A percentile compares a stretch with the other conserved stretches of the same genome.
These are phyloP conservation scores for Malus hybrid DNA, from an alignment of 331 rosid genomes.

Conservation along the genomic window DNA sequence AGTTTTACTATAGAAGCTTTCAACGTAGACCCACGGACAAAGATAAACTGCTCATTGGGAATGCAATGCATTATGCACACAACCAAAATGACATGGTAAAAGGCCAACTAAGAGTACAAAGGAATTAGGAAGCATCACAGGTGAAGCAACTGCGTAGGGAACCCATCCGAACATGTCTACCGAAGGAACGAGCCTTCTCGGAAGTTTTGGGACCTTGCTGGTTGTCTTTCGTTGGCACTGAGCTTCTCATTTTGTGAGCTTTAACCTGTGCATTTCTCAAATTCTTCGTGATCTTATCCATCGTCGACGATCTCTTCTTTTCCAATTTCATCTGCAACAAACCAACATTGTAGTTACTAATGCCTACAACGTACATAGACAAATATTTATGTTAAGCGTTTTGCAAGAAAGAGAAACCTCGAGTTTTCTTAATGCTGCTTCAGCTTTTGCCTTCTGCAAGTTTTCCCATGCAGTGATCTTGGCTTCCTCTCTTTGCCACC, in stretches of 20 bases:
- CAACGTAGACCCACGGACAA: no score
- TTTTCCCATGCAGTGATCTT: constrained; percentile 88
- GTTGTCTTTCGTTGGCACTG: constrained; percentile 7
- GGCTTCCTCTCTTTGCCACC: constrained; percentile 75
- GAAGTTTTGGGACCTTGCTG: constrained; percentile 23
- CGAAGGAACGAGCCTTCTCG: constrained; percentile 15
- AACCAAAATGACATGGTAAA: background rate
- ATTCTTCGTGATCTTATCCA: constrained; percentile 71
- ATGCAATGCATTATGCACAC: no score
- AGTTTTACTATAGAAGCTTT: no score
- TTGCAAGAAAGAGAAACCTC: constrained; percentile 41
- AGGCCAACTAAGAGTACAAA: background rate
- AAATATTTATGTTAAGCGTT: background rate
- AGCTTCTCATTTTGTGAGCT: constrained; percentile 70
- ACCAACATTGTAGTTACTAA: background rate
- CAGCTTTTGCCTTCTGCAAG: constrained; percentile 85
- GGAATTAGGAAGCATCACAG: constrained; percentile 17
- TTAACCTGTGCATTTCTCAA: constrained; percentile 60
- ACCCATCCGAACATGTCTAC: constrained; percentile 21
- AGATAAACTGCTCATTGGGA: no score
- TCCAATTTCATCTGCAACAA: constrained; percentile 71
- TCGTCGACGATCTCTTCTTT: constrained; percentile 63
- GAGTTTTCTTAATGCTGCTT: constrained; percentile 70
- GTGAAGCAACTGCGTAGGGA: constrained; percentile 21
- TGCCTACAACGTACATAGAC: background rate